Evolutionary conservation across 2,329 filamentous ascomycete genomes (phyloP).

Genomic region (Pseudogymnoascus sp.): DNA sequence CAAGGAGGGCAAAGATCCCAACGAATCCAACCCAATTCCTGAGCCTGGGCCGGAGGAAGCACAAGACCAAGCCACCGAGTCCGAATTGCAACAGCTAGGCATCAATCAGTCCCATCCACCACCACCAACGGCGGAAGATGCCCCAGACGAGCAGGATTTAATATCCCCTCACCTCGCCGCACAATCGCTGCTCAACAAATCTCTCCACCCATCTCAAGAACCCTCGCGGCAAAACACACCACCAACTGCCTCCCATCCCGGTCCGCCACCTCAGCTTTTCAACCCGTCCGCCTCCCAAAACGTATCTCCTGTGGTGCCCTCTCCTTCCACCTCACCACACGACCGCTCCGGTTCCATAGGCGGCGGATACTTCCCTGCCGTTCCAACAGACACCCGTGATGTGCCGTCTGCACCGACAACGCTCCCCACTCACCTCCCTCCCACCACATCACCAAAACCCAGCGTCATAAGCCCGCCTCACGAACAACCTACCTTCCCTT

Average conservation of each 20-base stretch:
- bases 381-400: constrained; percentile 25
- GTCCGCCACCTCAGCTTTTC: neutral
- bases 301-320: constrained; percentile 46
- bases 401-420: constrained; percentile 15
- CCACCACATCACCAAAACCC: constrained; percentile 11
- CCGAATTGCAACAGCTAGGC: constrained; percentile 50
- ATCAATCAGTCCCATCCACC: constrained; percentile 22
- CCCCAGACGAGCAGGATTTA: constrained; percentile 48
- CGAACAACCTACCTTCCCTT: constrained; percentile 16
- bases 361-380: constrained; percentile 51
- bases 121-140: constrained; percentile 50
- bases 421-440: constrained; percentile 13
- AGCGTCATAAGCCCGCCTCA: neutral
- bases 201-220: constrained; percentile 36
- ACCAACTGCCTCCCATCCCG: neutral
- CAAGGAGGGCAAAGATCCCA: constrained; percentile 85
- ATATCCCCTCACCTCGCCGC: constrained; percentile 37
- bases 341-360: constrained; percentile 42
- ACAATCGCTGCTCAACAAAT: constrained; percentile 42
- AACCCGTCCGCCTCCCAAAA: constrained; percentile 29
- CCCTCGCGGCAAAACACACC: constrained; percentile 19
- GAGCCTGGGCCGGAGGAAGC: constrained; percentile 41
- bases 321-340: constrained; percentile 21
- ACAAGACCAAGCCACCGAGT: constrained; percentile 45
- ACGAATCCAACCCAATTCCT: constrained; percentile 73